Base-by-base conservation (phyloP, 805 yeast genomes). In the Wickerhamiella alocasiicola region DNA sequence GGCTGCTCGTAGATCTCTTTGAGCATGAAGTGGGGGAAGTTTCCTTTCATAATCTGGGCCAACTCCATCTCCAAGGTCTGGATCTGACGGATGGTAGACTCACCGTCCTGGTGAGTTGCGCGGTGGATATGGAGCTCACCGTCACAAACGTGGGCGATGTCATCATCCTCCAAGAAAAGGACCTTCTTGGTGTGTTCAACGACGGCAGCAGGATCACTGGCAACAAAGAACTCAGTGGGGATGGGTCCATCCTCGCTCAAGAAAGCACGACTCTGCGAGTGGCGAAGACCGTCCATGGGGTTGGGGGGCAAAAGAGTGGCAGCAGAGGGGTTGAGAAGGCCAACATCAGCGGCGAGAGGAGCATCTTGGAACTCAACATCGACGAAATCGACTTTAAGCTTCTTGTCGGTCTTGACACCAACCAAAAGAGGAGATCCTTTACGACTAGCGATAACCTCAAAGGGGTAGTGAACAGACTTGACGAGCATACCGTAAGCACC, bases 1-100 rank as follows among this genome's bases (percentile, higher is more conserved):
- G 98, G 98, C 67, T 91, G 99, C 65, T 91, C 98, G 57, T 81
- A 84, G 53, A 91, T 91, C 67, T 91, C 99, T 71, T 91, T 91
- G 66, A 85, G 93, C 99, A 91, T 91, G 64, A 88, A 91, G 66
- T 91, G 98, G 53, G 74, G 77, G 67, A 81, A 88, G 48, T 82
- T 81, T 55, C 98, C 98, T 68, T 85, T 88, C 97, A 91, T 91
- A 60, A 91, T 88, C 67, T 91, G 93, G 47, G 93, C 91, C 59
- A 91, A 74, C 67, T 91, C 95, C 80, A 91, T 72, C 67, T 91
- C 98, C 55, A 91, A 71, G 36, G 96, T 91, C 65, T 91, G 95
- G 55, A 91, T 93, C 40, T 88, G 81, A 70, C 99, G 81, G 41
- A 85, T 83, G 45, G 95, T 78, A n/a, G 95, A 78, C 56, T 81